These are phyloP conservation scores for Haematococcus sp. DNA, from an alignment of 139 green algal genomes.

Conservation along the genomic window DNA sequence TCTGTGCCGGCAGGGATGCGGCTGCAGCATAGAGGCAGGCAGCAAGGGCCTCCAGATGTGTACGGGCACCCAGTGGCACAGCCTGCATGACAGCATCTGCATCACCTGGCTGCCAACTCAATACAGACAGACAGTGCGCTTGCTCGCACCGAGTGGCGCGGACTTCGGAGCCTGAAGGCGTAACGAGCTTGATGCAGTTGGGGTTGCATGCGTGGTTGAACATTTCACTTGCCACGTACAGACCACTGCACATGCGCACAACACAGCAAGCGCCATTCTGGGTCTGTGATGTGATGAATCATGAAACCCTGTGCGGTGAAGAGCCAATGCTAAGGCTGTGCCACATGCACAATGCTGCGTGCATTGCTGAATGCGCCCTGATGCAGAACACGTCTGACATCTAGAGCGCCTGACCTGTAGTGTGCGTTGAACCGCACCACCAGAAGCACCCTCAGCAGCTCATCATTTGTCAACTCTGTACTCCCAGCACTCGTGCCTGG, in stretches of 20 bases:
- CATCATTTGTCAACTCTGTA: not conserved
- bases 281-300: too few relatives aligned
- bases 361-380: too few relatives aligned
- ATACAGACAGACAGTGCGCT: too few relatives aligned
- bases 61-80: too few relatives aligned
- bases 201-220: conserved; percentile 13
- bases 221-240: conserved; percentile 5
- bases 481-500: not conserved
- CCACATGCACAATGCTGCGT: too few relatives aligned
- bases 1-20: not conserved
- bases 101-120: too few relatives aligned
- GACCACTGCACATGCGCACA: not conserved
- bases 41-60: not conserved
- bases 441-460: not conserved
- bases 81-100: not conserved
- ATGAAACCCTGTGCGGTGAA: too few relatives aligned
- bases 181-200: conserved; percentile 4
- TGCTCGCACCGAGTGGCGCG: too few relatives aligned
- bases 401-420: conserved; percentile 5
- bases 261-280: too few relatives aligned
- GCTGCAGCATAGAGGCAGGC: not conserved
- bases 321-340: too few relatives aligned
- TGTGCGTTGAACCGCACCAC: conserved; percentile 9
- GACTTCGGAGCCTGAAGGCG: not conserved
- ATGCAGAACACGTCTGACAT: too few relatives aligned